Base-by-base conservation (phyloP, 1,284 basidiomycete genomes). In the Leucoagaricus sp. region DNA sequence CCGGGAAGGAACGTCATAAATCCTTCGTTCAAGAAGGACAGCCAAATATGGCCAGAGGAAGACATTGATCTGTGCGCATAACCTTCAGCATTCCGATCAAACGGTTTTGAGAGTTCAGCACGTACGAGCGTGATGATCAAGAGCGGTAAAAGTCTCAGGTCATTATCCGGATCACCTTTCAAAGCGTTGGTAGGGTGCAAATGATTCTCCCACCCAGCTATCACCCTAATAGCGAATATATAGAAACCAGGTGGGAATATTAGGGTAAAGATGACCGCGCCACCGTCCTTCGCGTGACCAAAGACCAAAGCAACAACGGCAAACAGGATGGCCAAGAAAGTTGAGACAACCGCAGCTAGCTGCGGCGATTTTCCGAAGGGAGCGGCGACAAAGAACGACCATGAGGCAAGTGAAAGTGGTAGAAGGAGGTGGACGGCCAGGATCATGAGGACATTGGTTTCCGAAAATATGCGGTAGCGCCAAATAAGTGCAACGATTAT, bases 191-290 rank as follows among this genome's bases (percentile, higher is more conserved):
- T 83, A 2, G 80, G 67, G 41, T 80, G 66, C 41, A 77, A 73
- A 51, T 84, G 71, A 47, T 79, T 78, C 68, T 93, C 90, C 62
- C 80, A 93, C 6, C 86, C 85, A 53, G 81, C 81, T 3, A 91
- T 80, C 1, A 80, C 81, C 45, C 86, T 78, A 23, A 85, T 80
- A n/a, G 83, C 82, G 62, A 90, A 92, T 15, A 90, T 78, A 63
- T 88, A 91, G 68, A 84, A 91, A 10, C 82, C 80, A 0, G 90
- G 86, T 0, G 90, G 91, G 66, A 92, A 90, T 36, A 93, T 69
- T 49, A 93, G 64, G 0, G 86, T 81, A 63, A 88, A 86, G 29
- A 91, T 73, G 53, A 83, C 80, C 6, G 82, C 82, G 1, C 72
- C 75, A 1, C 71, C 77, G 7, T 77, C 81, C 2, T 73, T 68